Evolutionary conservation across 495 filamentous ascomycete species (phyloP).

Genomic region (Aspergillus ostianus): DNA sequence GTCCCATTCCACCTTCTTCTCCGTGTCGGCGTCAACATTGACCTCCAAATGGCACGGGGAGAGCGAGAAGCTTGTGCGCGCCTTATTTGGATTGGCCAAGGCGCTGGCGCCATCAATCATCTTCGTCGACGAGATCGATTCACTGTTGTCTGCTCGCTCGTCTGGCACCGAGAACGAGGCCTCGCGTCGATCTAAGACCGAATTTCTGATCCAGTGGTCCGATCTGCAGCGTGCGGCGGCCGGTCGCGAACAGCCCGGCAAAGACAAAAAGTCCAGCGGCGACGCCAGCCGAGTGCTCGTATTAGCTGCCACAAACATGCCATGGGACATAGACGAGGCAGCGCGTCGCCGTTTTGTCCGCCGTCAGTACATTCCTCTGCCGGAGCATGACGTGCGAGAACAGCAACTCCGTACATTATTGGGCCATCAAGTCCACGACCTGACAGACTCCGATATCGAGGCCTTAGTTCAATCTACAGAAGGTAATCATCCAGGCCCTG

Average conservation of each 20-base stretch:
- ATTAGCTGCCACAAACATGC: conserved; percentile 91
- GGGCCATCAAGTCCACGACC: conserved; percentile 79
- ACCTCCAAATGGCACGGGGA: conserved; percentile 97
- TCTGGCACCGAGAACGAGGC: conserved; percentile 89
- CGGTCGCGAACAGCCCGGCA: conserved; percentile 69
- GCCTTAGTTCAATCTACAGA: conserved; percentile 80
- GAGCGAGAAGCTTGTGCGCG: conserved; percentile 92
- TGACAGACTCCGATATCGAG: conserved; percentile 72
- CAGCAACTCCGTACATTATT: conserved; percentile 75
- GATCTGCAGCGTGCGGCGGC: conserved; percentile 90
- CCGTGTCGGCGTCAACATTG: conserved; percentile 88
- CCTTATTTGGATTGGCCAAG: conserved; percentile 88
- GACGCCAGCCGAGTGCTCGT: conserved; percentile 90
- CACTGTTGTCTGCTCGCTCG: conserved; percentile 78
- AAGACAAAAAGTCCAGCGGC: conserved; percentile 68
- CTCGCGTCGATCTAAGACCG: conserved; percentile 91
- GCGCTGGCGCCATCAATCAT: conserved; percentile 92
- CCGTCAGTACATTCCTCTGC: conserved; percentile 92
- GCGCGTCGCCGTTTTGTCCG: conserved; percentile 89
- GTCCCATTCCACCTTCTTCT: conserved; percentile 94
- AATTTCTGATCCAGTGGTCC: conserved; percentile 97
- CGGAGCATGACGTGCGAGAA: conserved; percentile 75
- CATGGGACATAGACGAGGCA: conserved; percentile 98
- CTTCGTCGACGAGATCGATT: conserved; percentile 99
- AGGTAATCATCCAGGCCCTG: conserved; percentile 49